phyloP scores from a whole-genome alignment of 176 grass and related monocot genomes.

The Eremochloa ophiuroides region DNA sequence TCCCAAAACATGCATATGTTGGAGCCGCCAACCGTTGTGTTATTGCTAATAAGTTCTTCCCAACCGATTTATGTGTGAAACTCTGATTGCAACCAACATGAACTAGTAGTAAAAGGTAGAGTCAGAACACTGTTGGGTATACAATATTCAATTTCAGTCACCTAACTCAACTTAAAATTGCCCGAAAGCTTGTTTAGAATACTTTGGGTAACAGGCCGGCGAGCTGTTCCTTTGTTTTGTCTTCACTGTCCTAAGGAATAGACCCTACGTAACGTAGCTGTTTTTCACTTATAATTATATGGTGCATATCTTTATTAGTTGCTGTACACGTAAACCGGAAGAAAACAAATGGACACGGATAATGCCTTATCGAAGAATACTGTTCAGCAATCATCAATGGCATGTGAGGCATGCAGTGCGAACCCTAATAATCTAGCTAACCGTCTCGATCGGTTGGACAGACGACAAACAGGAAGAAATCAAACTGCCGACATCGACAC shows the following conservation, averaged over 20 bases:
- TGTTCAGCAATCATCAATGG: conserved; percentile 11
- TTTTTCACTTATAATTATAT: background rate
- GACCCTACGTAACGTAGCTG: background rate
- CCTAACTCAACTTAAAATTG: background rate
- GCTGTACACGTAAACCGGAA: background rate
- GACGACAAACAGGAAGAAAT: background rate
- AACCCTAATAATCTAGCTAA: background rate
- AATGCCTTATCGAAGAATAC: background rate
- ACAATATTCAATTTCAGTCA: background rate
- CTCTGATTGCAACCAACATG: too few species aligned
- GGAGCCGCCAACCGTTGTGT: too few species aligned
- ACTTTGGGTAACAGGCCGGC: background rate
- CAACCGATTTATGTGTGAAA: too few species aligned
- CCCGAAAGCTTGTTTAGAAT: background rate
- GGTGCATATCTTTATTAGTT: background rate
- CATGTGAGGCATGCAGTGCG: background rate
- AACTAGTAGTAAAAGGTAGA: background rate
- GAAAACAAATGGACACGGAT: background rate
- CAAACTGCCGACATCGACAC: background rate
- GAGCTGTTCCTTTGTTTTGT: background rate
- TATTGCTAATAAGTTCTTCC: too few species aligned
- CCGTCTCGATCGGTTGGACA: background rate
- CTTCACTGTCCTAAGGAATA: background rate
- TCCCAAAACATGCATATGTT: too few species aligned
- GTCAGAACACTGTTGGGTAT: background rate